A percentile compares a stretch with the other conserved stretches of the same genome.
Evolutionary conservation across 2,329 filamentous ascomycete genomes (phyloP).

Genomic region (Fusarium begoniae): DNA sequence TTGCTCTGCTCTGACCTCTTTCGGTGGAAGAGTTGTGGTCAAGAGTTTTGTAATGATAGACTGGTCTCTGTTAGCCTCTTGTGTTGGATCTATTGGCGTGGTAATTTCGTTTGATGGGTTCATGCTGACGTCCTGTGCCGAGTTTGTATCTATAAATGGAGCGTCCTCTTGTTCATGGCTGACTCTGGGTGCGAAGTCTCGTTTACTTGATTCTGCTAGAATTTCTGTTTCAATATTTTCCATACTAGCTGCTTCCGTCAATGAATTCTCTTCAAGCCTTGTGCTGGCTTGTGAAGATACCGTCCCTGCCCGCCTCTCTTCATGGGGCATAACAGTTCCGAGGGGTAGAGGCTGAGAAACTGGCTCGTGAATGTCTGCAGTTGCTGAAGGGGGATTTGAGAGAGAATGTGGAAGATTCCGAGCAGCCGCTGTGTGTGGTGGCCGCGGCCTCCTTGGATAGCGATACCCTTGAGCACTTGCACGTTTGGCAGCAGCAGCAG

Average conservation of each 20-base stretch:
- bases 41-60: constrained; percentile 30
- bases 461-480: constrained; percentile 65
- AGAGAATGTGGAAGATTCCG: background rate
- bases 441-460: constrained; percentile 56
- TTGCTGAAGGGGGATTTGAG: background rate
- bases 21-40: constrained; percentile 35
- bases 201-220: background rate
- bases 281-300: background rate
- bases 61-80: background rate
- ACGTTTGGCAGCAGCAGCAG: constrained; percentile 64
- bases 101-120: background rate
- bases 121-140: background rate
- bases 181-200: background rate
- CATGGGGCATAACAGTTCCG: background rate
- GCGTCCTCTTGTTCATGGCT: background rate
- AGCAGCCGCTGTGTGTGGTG: constrained; percentile 41
- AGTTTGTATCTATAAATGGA: background rate
- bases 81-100: background rate
- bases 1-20: constrained; percentile 67
- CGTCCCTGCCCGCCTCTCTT: background rate
- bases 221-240: background rate
- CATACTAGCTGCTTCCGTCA: background rate
- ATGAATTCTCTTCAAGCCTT: constrained; percentile 11
- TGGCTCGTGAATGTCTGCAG: background rate
- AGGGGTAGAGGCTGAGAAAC: background rate